Conservation (phyloP, 2,329 filamentous ascomycete species). For the Ophiognomonia clavigignenti-juglandacearum region DNA sequence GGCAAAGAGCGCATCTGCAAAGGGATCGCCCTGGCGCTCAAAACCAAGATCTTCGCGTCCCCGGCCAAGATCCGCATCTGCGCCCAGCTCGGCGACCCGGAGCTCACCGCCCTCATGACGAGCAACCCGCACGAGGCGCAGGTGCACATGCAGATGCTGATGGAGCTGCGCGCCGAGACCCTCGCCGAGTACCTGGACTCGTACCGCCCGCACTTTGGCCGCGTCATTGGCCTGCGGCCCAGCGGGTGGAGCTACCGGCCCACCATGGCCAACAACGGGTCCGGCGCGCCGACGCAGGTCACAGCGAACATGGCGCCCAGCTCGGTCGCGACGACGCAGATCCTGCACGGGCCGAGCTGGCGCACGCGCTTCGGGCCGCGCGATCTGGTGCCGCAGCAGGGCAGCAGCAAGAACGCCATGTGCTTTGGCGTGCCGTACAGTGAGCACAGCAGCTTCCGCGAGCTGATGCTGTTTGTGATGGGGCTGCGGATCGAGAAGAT, state of each 20-base stretch:
- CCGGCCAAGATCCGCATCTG: constrained; percentile 80
- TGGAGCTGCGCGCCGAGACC: constrained; percentile 89
- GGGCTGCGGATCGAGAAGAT: constrained; percentile 81
- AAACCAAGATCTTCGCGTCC: constrained; percentile 85
- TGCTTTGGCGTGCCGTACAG: constrained; percentile 95
- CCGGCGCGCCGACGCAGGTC: constrained; percentile 41
- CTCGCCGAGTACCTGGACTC: constrained; percentile 81
- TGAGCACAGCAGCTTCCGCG: constrained; percentile 91
- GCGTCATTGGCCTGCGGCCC: constrained; percentile 85
- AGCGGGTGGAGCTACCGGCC: constrained; percentile 93
- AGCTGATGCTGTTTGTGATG: constrained; percentile 91
- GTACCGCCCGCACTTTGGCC: constrained; percentile 76
- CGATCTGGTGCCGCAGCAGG: constrained; percentile 76
- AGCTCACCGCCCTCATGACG: constrained; percentile 74
- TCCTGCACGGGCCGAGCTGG: constrained; percentile 64
- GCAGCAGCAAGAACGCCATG: constrained; percentile 74
- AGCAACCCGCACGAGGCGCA: constrained; percentile 77
- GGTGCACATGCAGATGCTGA: constrained; percentile 95
- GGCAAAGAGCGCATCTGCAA: constrained; percentile 96
- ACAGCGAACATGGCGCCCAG: constrained; percentile 45
- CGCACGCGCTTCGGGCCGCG: constrained; percentile 64
- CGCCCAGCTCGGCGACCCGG: constrained; percentile 77
- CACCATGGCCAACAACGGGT: constrained; percentile 49
- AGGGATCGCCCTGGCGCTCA: constrained; percentile 80
- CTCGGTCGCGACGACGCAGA: constrained; percentile 43